Conservation (phyloP, 257 asterid genomes). For the Perilla frutescens region DNA sequence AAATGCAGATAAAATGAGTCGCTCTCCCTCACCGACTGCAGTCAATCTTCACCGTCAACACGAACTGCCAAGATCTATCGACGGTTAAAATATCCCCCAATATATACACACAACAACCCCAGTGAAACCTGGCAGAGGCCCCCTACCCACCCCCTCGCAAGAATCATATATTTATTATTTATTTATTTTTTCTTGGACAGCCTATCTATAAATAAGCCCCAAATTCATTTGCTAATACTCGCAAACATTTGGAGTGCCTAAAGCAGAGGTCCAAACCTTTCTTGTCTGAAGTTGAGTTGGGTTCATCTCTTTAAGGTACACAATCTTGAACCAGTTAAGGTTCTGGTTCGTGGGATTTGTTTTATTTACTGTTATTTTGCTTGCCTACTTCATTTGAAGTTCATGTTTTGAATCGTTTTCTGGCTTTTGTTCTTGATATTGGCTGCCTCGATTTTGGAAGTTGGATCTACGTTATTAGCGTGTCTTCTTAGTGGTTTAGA, state of each 20-base stretch:
- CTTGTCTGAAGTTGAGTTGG: conserved; percentile 32
- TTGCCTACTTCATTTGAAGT: neutral
- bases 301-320: conserved; percentile 36
- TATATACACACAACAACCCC: conserved; percentile 30
- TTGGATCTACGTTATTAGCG: neutral
- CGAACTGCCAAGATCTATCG: conserved; percentile 14
- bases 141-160: neutral
- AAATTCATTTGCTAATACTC: conserved; percentile 11
- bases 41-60: conserved; percentile 30
- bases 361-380: neutral
- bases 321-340: neutral
- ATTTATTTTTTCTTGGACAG: neutral
- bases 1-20: conserved; percentile 10
- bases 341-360: conserved; percentile 24
- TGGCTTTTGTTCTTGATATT: conserved; percentile 22
- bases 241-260: conserved; percentile 35
- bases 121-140: neutral
- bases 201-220: conserved; percentile 46
- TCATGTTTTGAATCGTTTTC: neutral
- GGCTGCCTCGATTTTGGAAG: neutral
- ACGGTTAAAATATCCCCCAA: conserved; percentile 28
- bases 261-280: conserved; percentile 3
- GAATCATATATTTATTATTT: no score
- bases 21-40: conserved; percentile 43
- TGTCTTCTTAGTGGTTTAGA: neutral